Evolutionary conservation across 1,139 yeast genomes (phyloP), one percentile per base, ranked within the genome.

Genomic region (Geotrichum klebahnii): DNA sequence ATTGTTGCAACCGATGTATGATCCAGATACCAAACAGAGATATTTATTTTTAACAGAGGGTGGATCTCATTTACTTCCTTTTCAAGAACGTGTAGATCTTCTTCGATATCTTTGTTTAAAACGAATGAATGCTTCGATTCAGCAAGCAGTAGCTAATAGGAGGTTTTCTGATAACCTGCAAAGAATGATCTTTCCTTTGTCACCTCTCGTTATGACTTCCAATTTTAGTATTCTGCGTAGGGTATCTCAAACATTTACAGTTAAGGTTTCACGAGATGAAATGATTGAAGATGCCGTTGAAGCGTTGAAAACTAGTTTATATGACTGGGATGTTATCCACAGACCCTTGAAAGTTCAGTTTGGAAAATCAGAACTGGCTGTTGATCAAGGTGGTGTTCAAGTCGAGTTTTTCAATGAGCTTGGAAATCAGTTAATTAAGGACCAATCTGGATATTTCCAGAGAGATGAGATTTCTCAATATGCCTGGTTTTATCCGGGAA

Each of bases 331-430:
- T 17, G 19, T 20, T 26, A 24, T 61, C 14, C 51, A 51, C 8
- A 52, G 61, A 4, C 66, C 67, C 1, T 50, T 64, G 17, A 52
- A 57, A 44, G 57, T 64, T 3, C 40, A 55, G 28, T 61, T 61
- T 47, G 55, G 55, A 1, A 48, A 40, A 3, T 60, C 60, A 5
- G 63, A 61, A 31, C 35, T 61, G 9, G 65, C 61, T 14, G 49
- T 60, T 2, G 68, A 64, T 38, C 60, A 59, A 8, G 68, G 68
- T 14, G 68, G 68, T 4, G 63, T 63, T 5, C 65, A 62, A 45
- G 52, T 55, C 24, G 68, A 64, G 46, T 60, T 63, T 19, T 64
- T 64, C 51, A 57, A 57, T 10, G 45, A 48, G 9, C 39, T 64
- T 12, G 67, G 61, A 3, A 42, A 48, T 31, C 53, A 53, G 31